phyloP scores from a whole-genome alignment of 805 yeast species.

The Sugiyamaella chiloensis region DNA sequence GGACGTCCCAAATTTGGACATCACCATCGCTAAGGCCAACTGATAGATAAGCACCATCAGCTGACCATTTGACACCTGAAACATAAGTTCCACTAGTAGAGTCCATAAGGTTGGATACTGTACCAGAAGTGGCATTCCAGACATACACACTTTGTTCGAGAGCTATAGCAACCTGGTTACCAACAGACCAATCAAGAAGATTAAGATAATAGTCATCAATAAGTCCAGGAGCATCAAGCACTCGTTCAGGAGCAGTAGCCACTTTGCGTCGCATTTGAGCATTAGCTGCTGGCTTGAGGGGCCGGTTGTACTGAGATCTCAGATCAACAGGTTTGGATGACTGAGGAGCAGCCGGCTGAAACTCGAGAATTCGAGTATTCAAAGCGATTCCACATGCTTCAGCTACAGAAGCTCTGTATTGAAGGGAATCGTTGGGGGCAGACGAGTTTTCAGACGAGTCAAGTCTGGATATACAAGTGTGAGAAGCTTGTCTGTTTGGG shows the following conservation, averaged over 20 bases:
- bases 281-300: slow-evolving; percentile 31
- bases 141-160: slow-evolving; percentile 78
- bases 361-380: slow-evolving; percentile 78
- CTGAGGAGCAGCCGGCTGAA: slow-evolving; percentile 83
- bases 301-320: slow-evolving; percentile 35
- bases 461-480: slow-evolving; percentile 44
- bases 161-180: slow-evolving; percentile 83
- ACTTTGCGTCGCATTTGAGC: slow-evolving; percentile 51
- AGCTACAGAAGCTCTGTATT: slow-evolving; percentile 78
- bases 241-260: slow-evolving; percentile 86
- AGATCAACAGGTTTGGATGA: slow-evolving; percentile 36
- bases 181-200: slow-evolving; percentile 80
- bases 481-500: slow-evolving; percentile 52
- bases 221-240: slow-evolving; percentile 93
- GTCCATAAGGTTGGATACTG: slow-evolving; percentile 67
- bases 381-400: slow-evolving; percentile 89
- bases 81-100: slow-evolving; percentile 43
- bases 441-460: slow-evolving; percentile 40
- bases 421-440: slow-evolving; percentile 19
- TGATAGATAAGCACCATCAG: slow-evolving; percentile 81
- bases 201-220: slow-evolving; percentile 90
- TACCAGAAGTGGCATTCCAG: slow-evolving; percentile 87
- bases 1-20: slow-evolving; percentile 92
- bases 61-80: slow-evolving; percentile 83
- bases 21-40: slow-evolving; percentile 82